Conservation (phyloP, 2,329 filamentous ascomycete species). For the Sporothrix brasiliensis region DNA sequence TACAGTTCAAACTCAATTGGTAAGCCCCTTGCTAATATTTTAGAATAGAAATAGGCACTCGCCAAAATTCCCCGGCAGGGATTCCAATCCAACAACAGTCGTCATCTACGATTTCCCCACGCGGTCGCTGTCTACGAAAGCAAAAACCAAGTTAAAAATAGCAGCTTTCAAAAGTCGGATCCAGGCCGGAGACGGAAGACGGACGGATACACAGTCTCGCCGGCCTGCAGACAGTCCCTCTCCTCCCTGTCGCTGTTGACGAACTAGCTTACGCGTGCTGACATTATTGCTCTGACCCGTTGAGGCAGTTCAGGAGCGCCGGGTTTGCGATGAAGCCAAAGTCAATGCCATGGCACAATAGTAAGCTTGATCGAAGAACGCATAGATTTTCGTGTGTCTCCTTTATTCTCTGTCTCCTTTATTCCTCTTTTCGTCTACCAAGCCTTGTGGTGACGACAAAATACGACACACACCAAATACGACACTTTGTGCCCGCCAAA, state of each 20-base stretch:
- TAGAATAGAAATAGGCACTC: neutral
- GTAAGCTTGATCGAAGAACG: neutral
- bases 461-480: neutral
- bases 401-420: neutral
- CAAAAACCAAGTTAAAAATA: constrained; percentile 18
- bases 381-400: neutral
- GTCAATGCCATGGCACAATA: neutral
- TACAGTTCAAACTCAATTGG: neutral
- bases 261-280: constrained; percentile 27
- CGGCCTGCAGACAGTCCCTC: neutral
- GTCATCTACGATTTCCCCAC: constrained; percentile 6
- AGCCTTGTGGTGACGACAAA: constrained; percentile 14
- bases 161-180: neutral
- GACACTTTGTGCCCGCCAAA: neutral
- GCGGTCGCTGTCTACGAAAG: neutral
- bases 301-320: neutral
- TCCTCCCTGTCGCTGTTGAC: constrained; percentile 18
- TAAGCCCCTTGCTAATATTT: neutral
- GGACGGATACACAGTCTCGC: neutral
- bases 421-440: neutral
- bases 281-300: neutral
- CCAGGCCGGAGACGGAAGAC: neutral
- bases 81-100: neutral
- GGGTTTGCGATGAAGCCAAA: neutral
- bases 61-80: neutral